phyloP scores from a whole-genome alignment of 2,329 filamentous ascomycete species.

The Teratosphaeria gauchensis region DNA sequence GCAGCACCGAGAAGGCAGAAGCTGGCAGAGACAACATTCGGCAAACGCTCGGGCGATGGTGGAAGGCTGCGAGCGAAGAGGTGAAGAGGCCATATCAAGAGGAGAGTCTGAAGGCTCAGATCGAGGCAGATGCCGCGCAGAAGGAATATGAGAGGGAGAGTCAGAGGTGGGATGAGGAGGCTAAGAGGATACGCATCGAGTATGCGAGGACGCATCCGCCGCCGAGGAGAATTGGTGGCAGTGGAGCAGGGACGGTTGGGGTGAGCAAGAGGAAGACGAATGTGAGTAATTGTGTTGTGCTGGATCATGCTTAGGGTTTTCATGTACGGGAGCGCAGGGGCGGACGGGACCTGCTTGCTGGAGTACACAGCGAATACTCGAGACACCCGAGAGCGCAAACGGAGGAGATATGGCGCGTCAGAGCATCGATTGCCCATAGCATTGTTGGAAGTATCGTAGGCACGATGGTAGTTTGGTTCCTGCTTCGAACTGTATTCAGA shows the following conservation, averaged over 20 bases:
- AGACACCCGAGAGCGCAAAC: background rate
- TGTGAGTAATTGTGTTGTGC: slow-evolving; percentile 21
- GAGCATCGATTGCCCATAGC: background rate
- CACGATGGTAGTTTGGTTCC: no score
- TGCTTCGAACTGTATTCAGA: no score
- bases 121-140: slow-evolving; percentile 49
- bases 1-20: slow-evolving; percentile 56
- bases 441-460: background rate
- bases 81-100: slow-evolving; percentile 70
- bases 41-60: slow-evolving; percentile 77
- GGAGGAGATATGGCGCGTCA: background rate
- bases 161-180: slow-evolving; percentile 62
- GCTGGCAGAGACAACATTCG: slow-evolving; percentile 64
- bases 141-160: slow-evolving; percentile 52
- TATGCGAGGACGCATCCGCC: slow-evolving; percentile 25
- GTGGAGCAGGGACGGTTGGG: slow-evolving; percentile 9
- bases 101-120: slow-evolving; percentile 61
- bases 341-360: background rate
- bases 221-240: slow-evolving; percentile 6
- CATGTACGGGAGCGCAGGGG: background rate
- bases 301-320: slow-evolving; percentile 16
- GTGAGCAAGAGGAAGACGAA: slow-evolving; percentile 23
- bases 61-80: slow-evolving; percentile 65
- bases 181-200: slow-evolving; percentile 38
- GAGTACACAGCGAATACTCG: background rate